Conservation (phyloP, 108 stramenopile genomes). For the Parmales sp. region DNA sequence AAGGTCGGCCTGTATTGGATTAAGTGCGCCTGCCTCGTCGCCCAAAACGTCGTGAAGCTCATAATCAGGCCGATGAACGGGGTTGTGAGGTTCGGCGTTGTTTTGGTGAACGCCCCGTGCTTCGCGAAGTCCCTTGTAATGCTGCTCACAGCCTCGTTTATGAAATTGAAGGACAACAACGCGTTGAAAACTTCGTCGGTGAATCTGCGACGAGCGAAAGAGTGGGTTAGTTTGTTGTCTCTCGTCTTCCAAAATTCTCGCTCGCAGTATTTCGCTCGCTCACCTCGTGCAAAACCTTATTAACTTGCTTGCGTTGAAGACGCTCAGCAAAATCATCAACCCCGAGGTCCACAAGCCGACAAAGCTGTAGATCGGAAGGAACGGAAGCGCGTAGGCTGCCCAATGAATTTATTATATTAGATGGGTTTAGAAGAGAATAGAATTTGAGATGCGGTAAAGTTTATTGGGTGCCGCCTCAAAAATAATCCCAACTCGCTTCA, state of each 20-base stretch:
- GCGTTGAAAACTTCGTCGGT: conserved; percentile 95
- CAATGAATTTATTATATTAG: no score
- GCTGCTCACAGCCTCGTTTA: conserved; percentile 74
- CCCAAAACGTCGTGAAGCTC: conserved; percentile 52
- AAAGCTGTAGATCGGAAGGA: conserved; percentile 90
- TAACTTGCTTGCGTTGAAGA: conserved; percentile 62
- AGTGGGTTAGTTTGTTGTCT: no score
- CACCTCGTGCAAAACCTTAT: conserved; percentile 88
- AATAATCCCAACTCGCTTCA: no score
- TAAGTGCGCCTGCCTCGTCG: conserved; percentile 52
- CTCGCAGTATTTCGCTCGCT: no score
- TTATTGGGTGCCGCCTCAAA: no score
- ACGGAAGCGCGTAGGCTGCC: conserved; percentile 58
- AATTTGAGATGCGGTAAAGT: no score
- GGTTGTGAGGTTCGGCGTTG: conserved; percentile 63
- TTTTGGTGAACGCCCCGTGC: conserved; percentile 39
- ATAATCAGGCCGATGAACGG: conserved; percentile 65
- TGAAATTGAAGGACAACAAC: conserved; percentile 82
- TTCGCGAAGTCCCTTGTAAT: conserved; percentile 52
- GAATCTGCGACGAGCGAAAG: no score
- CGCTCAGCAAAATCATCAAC: conserved; percentile 67
- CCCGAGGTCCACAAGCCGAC: conserved; percentile 84
- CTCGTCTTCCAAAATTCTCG: no score
- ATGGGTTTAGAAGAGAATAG: no score
- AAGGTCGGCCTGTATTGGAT: conserved; percentile 62